Evolutionary conservation across 208 protist genomes (phyloP).

Genomic region (Porcisia deanei): DNA sequence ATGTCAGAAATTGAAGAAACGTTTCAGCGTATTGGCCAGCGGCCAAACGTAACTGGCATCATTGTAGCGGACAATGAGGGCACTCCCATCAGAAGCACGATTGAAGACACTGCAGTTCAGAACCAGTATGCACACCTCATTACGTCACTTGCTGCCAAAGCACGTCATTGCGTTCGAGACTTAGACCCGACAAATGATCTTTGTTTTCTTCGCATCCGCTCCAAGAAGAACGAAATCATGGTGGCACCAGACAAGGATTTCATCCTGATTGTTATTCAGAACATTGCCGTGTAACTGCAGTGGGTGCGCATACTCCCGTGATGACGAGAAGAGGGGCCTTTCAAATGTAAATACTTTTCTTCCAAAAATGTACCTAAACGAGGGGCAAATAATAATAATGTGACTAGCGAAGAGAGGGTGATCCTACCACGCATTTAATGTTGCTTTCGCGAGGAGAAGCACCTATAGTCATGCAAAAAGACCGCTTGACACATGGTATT

Average conservation of each 20-base stretch:
- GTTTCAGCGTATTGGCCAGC: slow-evolving; percentile 94
- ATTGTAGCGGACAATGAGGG: slow-evolving; percentile 95
- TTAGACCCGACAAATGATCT: slow-evolving; percentile 96
- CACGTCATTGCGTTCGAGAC: slow-evolving; percentile 93
- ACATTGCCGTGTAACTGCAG: slow-evolving; percentile 44
- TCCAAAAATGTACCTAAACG: not conserved
- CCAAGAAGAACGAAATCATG: slow-evolving; percentile 98
- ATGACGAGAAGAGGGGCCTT: not conserved
- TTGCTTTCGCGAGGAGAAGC: slow-evolving; percentile 3
- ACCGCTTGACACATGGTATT: not conserved
- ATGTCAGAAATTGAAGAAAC: slow-evolving; percentile 96
- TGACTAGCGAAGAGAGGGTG: not conserved
- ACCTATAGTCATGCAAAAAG: not conserved
- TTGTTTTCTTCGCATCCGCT: slow-evolving; percentile 95
- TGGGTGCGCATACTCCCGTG: not conserved
- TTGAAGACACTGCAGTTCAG: slow-evolving; percentile 87
- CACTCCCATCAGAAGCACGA: slow-evolving; percentile 89
- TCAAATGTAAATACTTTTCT: slow-evolving; percentile 12
- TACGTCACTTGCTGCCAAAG: slow-evolving; percentile 92
- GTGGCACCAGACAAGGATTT: slow-evolving; percentile 93
- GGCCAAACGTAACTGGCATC: slow-evolving; percentile 95
- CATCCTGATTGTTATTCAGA: slow-evolving; percentile 93
- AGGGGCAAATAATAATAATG: slow-evolving; percentile 4
- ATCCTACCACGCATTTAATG: not conserved
- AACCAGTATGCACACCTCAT: slow-evolving; percentile 96